A percentile compares a stretch with the other conserved stretches of the same genome.
Conservation (phyloP, 2,329 filamentous ascomycete genomes). For the Aschersonia sp. region DNA sequence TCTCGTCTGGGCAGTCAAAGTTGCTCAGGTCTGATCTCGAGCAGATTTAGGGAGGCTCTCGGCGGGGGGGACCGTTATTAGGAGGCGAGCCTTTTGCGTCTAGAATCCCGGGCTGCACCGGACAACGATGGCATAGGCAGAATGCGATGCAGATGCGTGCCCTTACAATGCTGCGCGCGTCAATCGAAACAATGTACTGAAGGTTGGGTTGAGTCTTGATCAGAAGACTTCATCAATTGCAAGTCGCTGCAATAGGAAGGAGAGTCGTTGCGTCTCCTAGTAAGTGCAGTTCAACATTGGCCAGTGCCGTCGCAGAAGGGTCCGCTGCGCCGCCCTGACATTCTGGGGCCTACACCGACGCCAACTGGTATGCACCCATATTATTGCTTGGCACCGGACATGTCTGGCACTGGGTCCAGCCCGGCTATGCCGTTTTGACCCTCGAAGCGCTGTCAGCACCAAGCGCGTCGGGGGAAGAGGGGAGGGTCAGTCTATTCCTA, state of each 20-base stretch:
- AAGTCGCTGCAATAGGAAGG: background rate
- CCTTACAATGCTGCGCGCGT: background rate
- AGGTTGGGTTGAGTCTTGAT: background rate
- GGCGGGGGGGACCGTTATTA: too few species aligned
- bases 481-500: too few species aligned
- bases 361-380: background rate
- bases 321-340: background rate
- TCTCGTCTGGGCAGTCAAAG: background rate
- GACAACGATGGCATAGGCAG: background rate
- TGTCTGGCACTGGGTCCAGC: too few species aligned
- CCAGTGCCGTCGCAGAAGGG: background rate
- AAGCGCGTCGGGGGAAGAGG: background rate
- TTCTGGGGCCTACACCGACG: background rate
- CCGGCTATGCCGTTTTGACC: too few species aligned
- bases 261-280: background rate
- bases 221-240: background rate
- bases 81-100: too few species aligned
- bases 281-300: background rate
- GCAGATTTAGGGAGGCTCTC: too few species aligned
- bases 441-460: background rate
- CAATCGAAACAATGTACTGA: background rate
- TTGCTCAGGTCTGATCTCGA: background rate
- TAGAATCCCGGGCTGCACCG: too few species aligned
- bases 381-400: too few species aligned
- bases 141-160: conserved; percentile 1